A percentile compares a stretch with the other conserved stretches of the same genome.
phyloP scores from a whole-genome alignment of 257 asterid species.

The Nicotiana sylvestris region DNA sequence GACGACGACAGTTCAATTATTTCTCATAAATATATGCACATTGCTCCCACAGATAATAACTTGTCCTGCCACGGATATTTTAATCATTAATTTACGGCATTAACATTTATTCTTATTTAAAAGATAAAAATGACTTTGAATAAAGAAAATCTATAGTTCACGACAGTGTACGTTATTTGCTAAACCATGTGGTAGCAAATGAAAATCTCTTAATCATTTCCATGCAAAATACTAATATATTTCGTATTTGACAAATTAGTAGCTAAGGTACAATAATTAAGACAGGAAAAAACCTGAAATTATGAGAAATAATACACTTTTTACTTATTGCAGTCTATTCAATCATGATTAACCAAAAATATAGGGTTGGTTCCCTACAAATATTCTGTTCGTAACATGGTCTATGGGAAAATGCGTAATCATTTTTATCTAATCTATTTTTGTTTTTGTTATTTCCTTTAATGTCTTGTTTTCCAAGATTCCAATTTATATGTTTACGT shows the following conservation, averaged over 20 bases:
- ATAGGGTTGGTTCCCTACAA: neutral
- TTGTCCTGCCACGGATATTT: neutral
- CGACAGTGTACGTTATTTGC: neutral
- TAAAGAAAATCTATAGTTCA: neutral
- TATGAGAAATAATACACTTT: neutral
- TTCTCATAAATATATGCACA: neutral
- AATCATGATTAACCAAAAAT: neutral
- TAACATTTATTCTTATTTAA: neutral
- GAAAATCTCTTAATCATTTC: neutral
- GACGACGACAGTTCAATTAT: neutral
- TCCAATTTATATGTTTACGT: neutral
- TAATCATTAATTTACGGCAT: too few relatives aligned
- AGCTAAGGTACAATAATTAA: neutral
- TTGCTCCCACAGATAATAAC: neutral
- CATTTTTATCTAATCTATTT: neutral
- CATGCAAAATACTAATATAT: neutral
- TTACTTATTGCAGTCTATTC: conserved; percentile 4
- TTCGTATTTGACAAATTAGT: neutral
- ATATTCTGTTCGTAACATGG: conserved; percentile 9
- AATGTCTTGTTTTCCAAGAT: neutral
- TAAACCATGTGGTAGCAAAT: neutral
- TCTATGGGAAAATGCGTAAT: neutral
- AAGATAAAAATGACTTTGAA: neutral
- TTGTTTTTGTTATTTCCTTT: neutral
- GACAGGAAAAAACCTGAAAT: neutral